Percentiles rank a stretch among this genome's conserved stretches.
These are phyloP conservation scores for Ophiostoma novo-ulmi DNA, from an alignment of 2,329 filamentous ascomycete species.

Conservation along the genomic window DNA sequence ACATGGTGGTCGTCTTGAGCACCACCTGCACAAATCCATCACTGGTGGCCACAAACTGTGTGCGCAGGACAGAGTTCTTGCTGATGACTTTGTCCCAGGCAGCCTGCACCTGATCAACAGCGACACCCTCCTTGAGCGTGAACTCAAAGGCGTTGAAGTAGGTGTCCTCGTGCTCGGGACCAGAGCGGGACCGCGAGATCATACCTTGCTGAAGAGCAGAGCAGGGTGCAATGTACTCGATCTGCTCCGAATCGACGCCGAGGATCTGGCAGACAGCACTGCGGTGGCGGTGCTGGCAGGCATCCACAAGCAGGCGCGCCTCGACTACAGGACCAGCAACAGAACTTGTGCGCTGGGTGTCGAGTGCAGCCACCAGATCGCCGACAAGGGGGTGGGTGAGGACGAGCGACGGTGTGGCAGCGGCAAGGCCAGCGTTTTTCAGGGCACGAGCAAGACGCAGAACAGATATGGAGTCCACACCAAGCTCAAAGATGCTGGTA, in stretches of 20 bases:
- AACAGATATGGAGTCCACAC: constrained; percentile 81
- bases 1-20: constrained; percentile 38
- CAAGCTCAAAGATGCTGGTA: constrained; percentile 76
- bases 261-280: constrained; percentile 50
- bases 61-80: constrained; percentile 62
- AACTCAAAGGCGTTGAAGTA: constrained; percentile 78
- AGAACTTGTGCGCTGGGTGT: constrained; percentile 20
- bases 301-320: constrained; percentile 56
- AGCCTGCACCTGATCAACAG: constrained; percentile 41
- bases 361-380: constrained; percentile 42
- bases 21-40: constrained; percentile 75
- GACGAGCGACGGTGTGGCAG: constrained; percentile 61
- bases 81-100: constrained; percentile 55
- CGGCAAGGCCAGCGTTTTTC: constrained; percentile 58
- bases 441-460: constrained; percentile 63
- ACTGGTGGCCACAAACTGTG: constrained; percentile 64
- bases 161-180: constrained; percentile 43
- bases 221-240: constrained; percentile 75
- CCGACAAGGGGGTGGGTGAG: constrained; percentile 56
- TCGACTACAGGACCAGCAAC: constrained; percentile 37
- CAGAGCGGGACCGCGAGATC: constrained; percentile 60
- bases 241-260: constrained; percentile 43
- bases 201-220: constrained; percentile 85
- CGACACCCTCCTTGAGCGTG: constrained; percentile 44
- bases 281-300: constrained; percentile 58